Conservation (phyloP, 768 basidiomycete genomes). For the Dioszegia aurantiaca region DNA sequence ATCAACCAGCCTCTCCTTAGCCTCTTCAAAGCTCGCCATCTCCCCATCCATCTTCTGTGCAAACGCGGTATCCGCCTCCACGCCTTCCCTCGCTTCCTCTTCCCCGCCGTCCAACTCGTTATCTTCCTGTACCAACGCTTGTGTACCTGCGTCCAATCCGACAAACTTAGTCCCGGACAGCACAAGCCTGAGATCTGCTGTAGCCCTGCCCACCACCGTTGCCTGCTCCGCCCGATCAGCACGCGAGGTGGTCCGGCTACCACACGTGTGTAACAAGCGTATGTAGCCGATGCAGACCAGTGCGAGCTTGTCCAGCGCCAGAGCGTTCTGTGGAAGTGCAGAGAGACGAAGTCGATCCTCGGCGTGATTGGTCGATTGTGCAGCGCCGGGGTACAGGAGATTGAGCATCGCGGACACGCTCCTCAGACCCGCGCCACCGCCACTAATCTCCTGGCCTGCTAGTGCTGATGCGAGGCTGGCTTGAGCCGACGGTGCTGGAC, state of each 20-base stretch:
- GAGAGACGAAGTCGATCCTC: background rate
- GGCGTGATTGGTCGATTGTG: slow-evolving; percentile 3
- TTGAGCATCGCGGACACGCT: slow-evolving; percentile 43
- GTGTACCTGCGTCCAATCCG: slow-evolving; percentile 14
- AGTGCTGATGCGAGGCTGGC: slow-evolving; percentile 43
- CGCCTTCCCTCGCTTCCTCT: slow-evolving; percentile 13
- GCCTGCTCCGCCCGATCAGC: slow-evolving; percentile 19
- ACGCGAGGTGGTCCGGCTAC: slow-evolving; percentile 1
- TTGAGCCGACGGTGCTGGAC: slow-evolving; percentile 37
- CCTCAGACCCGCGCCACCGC: slow-evolving; percentile 22
- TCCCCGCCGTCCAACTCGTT: slow-evolving; percentile 10
- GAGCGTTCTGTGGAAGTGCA: slow-evolving; percentile 20
- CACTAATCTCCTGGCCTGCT: slow-evolving; percentile 40
- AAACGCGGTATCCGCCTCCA: too few relatives aligned
- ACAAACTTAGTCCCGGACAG: slow-evolving; percentile 45
- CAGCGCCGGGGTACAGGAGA: slow-evolving; percentile 39
- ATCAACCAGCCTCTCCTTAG: slow-evolving; percentile 36
- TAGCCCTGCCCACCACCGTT: slow-evolving; percentile 21
- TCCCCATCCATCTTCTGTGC: slow-evolving; percentile 22
- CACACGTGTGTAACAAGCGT: slow-evolving; percentile 28
- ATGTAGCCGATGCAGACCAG: slow-evolving; percentile 48
- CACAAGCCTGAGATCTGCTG: slow-evolving; percentile 31
- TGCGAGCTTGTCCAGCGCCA: slow-evolving; percentile 46
- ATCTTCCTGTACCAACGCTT: slow-evolving; percentile 1
- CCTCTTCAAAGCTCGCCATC: slow-evolving; percentile 22